Evolutionary conservation across 2,329 filamentous ascomycete species (phyloP), one percentile per base, ranked within the genome.

Genomic region (Orbilia oligospora): DNA sequence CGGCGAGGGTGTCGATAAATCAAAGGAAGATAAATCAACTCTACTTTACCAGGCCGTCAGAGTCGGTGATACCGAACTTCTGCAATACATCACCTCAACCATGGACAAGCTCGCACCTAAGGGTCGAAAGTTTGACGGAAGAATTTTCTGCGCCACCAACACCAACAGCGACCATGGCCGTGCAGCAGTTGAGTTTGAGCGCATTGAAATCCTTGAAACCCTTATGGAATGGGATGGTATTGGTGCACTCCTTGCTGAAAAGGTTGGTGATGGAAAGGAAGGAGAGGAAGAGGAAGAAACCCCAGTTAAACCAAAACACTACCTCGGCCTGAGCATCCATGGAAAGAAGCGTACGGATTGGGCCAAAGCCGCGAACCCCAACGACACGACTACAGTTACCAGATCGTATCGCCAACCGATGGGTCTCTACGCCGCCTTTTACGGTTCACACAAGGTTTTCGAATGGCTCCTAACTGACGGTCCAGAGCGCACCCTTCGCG

Each of bases 401-500:
- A 87, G 86, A 9, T 82, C 85, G 64, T 85, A 86, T 38, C 86
- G 85, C 0, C 88, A 92, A 91, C 2, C 84, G 92, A 8, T 86
- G 92, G 0, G 84, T 87, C 77, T 90, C 90, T 53, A 90, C 89
- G 12, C 81, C 85, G 8, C 81, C 81, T 1, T 72, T 30, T 70
- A 67, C 33, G 89, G 90, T 2, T 91, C 86, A 20, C 83, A 95
- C n/a, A 88, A 91, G 46, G 87, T 88, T 18, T 89, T 93, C 0
- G 90, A 96, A 82, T 97, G 92, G 89, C 93, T 95, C 83, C 84
- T 93, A 70, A 90, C 91, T 72, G 91, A 93, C 78, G 88, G 89
- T 0, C 92, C 93, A 0, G 84, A 89, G 80, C 87, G 90, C 83
- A 90, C 82, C 86, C 86, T 20, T 79, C 83, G 18, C 18, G 36